These are phyloP conservation scores for Torulaspora franciscae DNA, from an alignment of 805 yeast genomes.

Conservation along the genomic window DNA sequence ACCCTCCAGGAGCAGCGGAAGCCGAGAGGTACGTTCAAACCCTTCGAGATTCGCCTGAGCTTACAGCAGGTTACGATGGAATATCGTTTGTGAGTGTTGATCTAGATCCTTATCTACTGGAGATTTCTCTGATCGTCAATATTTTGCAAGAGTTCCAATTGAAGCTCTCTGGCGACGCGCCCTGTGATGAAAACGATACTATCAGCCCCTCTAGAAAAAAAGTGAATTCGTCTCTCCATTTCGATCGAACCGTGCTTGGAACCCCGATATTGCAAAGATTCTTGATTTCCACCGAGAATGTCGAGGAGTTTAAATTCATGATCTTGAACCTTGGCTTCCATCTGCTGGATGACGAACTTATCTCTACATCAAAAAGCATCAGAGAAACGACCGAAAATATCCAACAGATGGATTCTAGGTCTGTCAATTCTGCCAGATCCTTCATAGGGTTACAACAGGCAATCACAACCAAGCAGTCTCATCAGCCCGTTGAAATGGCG, in stretches of 20 bases:
- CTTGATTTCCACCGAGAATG: conserved; percentile 41
- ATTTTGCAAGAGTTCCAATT: conserved; percentile 29
- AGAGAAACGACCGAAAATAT: conserved; percentile 15
- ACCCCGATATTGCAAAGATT: conserved; percentile 34
- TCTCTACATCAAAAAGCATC: conserved; percentile 27
- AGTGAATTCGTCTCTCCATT: conserved; percentile 22
- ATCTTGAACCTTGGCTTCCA: conserved; percentile 34
- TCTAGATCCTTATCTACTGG: conserved; percentile 46
- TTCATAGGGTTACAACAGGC: conserved; percentile 20
- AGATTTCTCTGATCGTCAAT: conserved; percentile 43
- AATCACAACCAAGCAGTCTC: conserved; percentile 2
- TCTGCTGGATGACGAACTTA: conserved; percentile 26
- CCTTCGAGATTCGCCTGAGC: conserved; percentile 17
- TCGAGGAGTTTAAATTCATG: conserved; percentile 40
- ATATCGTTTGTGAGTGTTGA: conserved; percentile 46
- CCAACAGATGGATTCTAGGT: conserved; percentile 9
- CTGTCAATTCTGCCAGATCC: conserved; percentile 21
- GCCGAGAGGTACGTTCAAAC: conserved; percentile 16
- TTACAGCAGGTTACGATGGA: conserved; percentile 37
- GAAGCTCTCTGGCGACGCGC: conserved; percentile 2
- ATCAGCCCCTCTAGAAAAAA: neutral
- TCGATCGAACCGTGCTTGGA: conserved; percentile 38
- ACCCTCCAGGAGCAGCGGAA: conserved; percentile 15
- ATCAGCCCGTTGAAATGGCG: neutral
- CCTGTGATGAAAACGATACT: neutral